Percentiles rank a stretch among this genome's conserved stretches.
Evolutionary conservation across 2,329 filamentous ascomycete species (phyloP).

Genomic region (Microsporum audouinii): DNA sequence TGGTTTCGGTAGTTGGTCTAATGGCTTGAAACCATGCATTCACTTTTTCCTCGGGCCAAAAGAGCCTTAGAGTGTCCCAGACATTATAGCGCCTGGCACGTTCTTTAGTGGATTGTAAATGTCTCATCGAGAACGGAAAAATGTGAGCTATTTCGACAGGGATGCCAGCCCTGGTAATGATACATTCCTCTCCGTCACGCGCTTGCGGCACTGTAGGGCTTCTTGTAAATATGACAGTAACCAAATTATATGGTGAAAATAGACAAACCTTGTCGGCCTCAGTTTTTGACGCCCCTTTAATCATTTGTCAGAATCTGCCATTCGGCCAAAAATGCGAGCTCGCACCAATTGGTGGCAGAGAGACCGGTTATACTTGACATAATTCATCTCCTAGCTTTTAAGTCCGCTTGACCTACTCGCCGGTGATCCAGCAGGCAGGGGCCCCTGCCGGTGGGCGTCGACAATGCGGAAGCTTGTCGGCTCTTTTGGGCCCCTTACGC

Average conservation of each 20-base stretch:
- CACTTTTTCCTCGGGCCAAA: constrained; percentile 9
- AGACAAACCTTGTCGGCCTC: not conserved
- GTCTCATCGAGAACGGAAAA: constrained; percentile 11
- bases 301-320: too few species aligned
- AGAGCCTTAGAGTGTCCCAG: constrained; percentile 8
- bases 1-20: constrained; percentile 1
- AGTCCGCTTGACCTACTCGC: not conserved
- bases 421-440: not conserved
- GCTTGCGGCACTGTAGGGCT: not conserved
- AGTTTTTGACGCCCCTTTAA: too few species aligned
- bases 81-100: not conserved
- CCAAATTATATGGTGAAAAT: not conserved
- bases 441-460: too few species aligned
- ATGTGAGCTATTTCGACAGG: constrained; percentile 10
- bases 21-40: constrained; percentile 8
- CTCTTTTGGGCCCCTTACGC: not conserved
- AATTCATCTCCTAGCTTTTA: not conserved
- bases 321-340: too few species aligned
- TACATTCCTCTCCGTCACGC: constrained; percentile 5
- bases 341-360: too few species aligned
- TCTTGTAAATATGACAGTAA: not conserved
- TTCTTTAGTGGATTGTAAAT: not conserved
- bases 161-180: constrained; percentile 6
- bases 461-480: not conserved
- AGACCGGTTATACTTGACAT: too few species aligned